These are phyloP conservation scores for Diplocarpon mali DNA, from an alignment of 2,329 filamentous ascomycete genomes.

Conservation along the genomic window DNA sequence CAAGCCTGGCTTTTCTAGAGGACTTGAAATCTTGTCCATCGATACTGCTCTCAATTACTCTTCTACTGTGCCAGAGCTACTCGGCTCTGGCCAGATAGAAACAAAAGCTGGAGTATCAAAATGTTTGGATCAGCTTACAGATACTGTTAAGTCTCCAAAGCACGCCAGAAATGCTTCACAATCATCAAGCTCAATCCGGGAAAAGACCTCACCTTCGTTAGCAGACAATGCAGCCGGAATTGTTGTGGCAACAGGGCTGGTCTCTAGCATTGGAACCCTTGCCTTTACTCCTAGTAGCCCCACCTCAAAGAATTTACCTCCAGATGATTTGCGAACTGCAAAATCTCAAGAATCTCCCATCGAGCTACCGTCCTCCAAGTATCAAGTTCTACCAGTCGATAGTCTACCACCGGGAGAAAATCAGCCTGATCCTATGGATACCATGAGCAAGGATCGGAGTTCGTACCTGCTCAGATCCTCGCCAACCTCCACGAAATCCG, in stretches of 20 bases:
- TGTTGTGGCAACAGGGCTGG: slow-evolving; percentile 16
- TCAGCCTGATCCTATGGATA: slow-evolving; percentile 32
- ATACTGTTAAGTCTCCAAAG: background rate
- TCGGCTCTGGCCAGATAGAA: slow-evolving; percentile 56
- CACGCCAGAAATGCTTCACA: background rate
- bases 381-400: slow-evolving; percentile 1
- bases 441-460: slow-evolving; percentile 34
- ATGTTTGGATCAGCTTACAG: background rate
- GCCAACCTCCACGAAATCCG: slow-evolving; percentile 21
- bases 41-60: slow-evolving; percentile 29
- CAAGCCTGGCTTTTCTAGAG: background rate
- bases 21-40: slow-evolving; percentile 29
- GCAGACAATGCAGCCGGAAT: slow-evolving; percentile 12
- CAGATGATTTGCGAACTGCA: slow-evolving; percentile 14
- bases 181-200: slow-evolving; percentile 1
- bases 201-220: slow-evolving; percentile 1
- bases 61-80: slow-evolving; percentile 32
- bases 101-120: slow-evolving; percentile 36
- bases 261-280: slow-evolving; percentile 17
- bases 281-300: slow-evolving; percentile 12
- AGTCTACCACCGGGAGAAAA: slow-evolving; percentile 8
- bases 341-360: background rate
- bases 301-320: slow-evolving; percentile 21
- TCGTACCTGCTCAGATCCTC: slow-evolving; percentile 33
- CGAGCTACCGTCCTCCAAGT: background rate